These are phyloP conservation scores for Copromyces sp. DNA, from an alignment of 495 filamentous ascomycete genomes.

Conservation along the genomic window DNA sequence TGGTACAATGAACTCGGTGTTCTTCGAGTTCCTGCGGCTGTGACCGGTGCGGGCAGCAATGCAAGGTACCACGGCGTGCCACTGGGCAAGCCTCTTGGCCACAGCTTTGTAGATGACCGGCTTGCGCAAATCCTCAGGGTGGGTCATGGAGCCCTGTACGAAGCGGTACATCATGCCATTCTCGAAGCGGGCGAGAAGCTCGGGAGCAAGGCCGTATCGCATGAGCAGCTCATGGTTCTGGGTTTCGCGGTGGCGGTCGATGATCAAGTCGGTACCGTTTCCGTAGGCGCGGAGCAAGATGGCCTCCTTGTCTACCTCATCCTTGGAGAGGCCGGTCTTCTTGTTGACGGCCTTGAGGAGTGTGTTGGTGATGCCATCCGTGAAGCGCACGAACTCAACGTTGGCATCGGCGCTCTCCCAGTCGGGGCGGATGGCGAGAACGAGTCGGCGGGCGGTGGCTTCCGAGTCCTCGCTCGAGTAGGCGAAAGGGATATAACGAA, in stretches of 20 bases:
- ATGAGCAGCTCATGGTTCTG: slow-evolving; percentile 61
- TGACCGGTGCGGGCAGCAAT: slow-evolving; percentile 29
- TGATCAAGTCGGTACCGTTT: slow-evolving; percentile 85
- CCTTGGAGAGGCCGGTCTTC: slow-evolving; percentile 61
- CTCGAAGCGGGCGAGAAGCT: slow-evolving; percentile 82
- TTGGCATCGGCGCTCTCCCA: slow-evolving; percentile 67
- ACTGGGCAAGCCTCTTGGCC: slow-evolving; percentile 74
- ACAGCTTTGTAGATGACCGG: slow-evolving; percentile 70
- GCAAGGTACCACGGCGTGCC: slow-evolving; percentile 77
- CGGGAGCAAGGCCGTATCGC: slow-evolving; percentile 68
- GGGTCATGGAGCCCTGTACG: slow-evolving; percentile 68
- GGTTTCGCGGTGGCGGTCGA: slow-evolving; percentile 84
- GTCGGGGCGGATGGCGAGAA: slow-evolving; percentile 70
- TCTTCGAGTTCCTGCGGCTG: slow-evolving; percentile 24
- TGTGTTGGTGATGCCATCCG: slow-evolving; percentile 97
- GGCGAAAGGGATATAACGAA: slow-evolving; percentile 56
- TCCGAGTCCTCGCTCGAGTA: slow-evolving; percentile 69
- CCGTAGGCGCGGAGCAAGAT: slow-evolving; percentile 91
- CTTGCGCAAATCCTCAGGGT: slow-evolving; percentile 65
- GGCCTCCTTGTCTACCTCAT: slow-evolving; percentile 75
- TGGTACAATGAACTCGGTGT: slow-evolving; percentile 10
- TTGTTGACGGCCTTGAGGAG: slow-evolving; percentile 80
- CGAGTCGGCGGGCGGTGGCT: slow-evolving; percentile 63
- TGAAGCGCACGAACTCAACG: slow-evolving; percentile 86
- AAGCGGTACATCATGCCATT: slow-evolving; percentile 95